phyloP scores from a whole-genome alignment of 2,329 filamentous ascomycete genomes.

The Aspergillus neoniger region DNA sequence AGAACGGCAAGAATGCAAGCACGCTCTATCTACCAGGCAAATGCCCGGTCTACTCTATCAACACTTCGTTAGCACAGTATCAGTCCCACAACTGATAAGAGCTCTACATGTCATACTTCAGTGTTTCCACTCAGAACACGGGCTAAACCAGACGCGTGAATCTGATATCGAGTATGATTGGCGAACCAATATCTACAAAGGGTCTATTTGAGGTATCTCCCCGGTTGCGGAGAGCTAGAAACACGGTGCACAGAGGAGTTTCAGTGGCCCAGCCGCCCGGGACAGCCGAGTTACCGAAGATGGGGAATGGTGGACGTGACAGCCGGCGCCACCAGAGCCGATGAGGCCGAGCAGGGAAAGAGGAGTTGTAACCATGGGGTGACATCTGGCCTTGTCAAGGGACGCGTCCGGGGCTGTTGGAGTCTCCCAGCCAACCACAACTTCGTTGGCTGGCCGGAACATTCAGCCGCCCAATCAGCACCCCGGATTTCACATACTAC shows the following conservation, averaged over 20 bases:
- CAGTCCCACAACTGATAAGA: neutral
- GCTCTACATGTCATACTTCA: neutral
- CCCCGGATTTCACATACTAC: neutral
- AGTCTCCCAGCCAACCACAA: neutral
- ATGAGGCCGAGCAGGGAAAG: neutral
- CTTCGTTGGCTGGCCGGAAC: neutral
- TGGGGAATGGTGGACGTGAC: neutral
- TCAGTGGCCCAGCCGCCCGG: slow-evolving; percentile 1
- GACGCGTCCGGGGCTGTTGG: neutral
- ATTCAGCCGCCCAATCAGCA: neutral
- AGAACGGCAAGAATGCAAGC: neutral
- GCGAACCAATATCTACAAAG: neutral
- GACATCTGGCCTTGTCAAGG: neutral
- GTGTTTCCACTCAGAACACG: neutral
- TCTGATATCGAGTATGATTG: neutral
- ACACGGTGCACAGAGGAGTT: neutral
- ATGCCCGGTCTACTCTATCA: neutral
- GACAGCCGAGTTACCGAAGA: neutral
- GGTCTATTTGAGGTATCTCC: neutral
- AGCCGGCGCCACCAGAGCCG: neutral
- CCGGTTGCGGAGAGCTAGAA: neutral
- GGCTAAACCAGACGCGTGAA: neutral
- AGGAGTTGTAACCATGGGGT: neutral
- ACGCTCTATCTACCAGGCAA: neutral
- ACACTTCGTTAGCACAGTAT: neutral